A percentile compares a stretch with the other conserved stretches of the same genome.
phyloP scores from a whole-genome alignment of 257 asterid genomes.

The Rubia yunnanensis region DNA sequence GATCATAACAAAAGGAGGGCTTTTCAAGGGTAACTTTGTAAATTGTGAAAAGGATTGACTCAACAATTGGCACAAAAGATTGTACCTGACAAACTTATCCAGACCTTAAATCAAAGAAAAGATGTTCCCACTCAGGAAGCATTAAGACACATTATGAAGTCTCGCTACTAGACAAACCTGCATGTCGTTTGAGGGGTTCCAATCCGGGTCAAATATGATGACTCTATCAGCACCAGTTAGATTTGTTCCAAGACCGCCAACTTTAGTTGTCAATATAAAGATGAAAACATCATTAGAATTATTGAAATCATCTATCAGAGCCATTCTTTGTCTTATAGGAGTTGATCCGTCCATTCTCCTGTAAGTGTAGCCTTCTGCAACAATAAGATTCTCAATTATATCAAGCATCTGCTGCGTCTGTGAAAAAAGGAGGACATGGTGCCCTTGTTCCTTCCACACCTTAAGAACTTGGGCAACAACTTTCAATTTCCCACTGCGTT shows the following conservation, averaged over 20 bases:
- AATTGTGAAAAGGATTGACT: not conserved
- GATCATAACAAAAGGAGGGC: not conserved
- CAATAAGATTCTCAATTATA: conserved; percentile 71
- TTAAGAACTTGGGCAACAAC: conserved; percentile 84
- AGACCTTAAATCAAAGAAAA: not conserved
- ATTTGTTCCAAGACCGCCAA: conserved; percentile 96
- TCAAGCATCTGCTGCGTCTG: conserved; percentile 99
- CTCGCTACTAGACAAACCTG: conserved; percentile 48
- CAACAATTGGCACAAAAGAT: not conserved
- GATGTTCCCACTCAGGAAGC: not conserved
- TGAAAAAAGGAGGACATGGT: conserved; percentile 86
- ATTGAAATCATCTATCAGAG: conserved; percentile 87
- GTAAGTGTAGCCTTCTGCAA: conserved; percentile 43
- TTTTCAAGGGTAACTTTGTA: not conserved
- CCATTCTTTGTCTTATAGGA: conserved; percentile 86
- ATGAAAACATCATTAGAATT: conserved; percentile 66
- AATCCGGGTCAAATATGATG: conserved; percentile 94
- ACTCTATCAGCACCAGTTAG: conserved; percentile 96
- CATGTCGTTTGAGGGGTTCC: conserved; percentile 98
- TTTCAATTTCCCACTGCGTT: conserved; percentile 91
- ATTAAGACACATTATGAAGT: not conserved
- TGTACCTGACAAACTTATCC: not conserved
- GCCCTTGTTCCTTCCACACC: conserved; percentile 95
- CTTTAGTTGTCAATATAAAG: conserved; percentile 87
- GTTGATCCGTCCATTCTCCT: conserved; percentile 97